phyloP scores from a whole-genome alignment of 495 filamentous ascomycete genomes.

The Xylaria intraflava region DNA sequence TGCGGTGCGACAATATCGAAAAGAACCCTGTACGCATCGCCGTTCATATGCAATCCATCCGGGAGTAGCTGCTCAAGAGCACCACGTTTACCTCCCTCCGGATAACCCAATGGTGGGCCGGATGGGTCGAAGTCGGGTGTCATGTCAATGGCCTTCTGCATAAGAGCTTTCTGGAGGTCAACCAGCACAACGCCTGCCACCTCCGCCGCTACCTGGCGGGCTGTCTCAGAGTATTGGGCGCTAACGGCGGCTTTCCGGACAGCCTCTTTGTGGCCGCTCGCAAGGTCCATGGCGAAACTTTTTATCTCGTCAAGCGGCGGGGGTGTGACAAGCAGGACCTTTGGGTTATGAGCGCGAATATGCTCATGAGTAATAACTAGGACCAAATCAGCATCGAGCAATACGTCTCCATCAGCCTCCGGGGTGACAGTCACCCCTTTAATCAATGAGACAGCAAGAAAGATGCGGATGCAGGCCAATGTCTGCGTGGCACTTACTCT shows the following conservation, averaged over 20 bases:
- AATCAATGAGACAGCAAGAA: not conserved
- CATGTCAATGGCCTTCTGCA: slow-evolving; percentile 47
- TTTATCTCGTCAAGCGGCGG: slow-evolving; percentile 77
- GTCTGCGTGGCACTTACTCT: not conserved
- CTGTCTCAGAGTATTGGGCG: slow-evolving; percentile 64
- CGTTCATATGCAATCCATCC: slow-evolving; percentile 49
- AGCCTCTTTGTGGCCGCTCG: slow-evolving; percentile 39
- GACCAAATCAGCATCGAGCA: not conserved
- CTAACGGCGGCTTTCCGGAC: slow-evolving; percentile 57
- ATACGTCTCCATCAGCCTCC: not conserved
- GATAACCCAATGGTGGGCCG: slow-evolving; percentile 36
- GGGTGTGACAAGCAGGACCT: slow-evolving; percentile 69
- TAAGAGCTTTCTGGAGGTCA: slow-evolving; percentile 69
- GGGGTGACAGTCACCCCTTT: not conserved
- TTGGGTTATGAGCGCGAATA: slow-evolving; percentile 61
- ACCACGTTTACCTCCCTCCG: slow-evolving; percentile 35
- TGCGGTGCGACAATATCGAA: slow-evolving; percentile 37
- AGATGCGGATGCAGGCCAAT: not conserved
- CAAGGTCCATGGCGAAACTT: slow-evolving; percentile 46
- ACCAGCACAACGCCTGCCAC: slow-evolving; percentile 56
- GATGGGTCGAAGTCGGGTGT: slow-evolving; percentile 35
- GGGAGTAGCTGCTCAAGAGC: slow-evolving; percentile 42
- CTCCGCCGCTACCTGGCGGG: slow-evolving; percentile 56
- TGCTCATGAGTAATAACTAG: slow-evolving; percentile 62
- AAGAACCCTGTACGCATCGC: slow-evolving; percentile 44